Conservation (phyloP, 805 yeast genomes). For the Wickerhamomyces alni region DNA sequence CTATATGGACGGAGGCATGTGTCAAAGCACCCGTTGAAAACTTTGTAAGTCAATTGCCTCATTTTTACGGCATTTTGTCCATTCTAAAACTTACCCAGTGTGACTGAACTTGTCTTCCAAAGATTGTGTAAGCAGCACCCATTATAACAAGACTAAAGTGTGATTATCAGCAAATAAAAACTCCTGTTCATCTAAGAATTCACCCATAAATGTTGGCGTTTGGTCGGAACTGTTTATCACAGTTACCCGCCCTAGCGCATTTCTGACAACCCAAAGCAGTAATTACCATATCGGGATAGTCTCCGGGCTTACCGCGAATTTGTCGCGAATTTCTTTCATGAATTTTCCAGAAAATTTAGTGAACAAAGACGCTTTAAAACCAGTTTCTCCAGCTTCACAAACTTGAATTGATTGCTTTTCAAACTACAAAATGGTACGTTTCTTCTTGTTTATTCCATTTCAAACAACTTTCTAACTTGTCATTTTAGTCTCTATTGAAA, state of each 20-base stretch:
- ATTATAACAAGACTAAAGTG: constrained; percentile 6
- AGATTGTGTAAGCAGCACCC: constrained; percentile 24
- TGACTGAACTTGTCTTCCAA: constrained; percentile 24
- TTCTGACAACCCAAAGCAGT: background rate
- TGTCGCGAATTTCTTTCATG: background rate
- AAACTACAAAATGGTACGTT: constrained; percentile 23
- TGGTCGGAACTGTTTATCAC: background rate
- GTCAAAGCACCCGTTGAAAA: background rate
- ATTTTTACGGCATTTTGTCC: no score
- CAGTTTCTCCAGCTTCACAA: no score
- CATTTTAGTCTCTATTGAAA: constrained; percentile 65
- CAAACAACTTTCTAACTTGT: background rate
- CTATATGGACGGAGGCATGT: no score
- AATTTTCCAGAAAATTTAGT: background rate
- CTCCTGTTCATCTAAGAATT: no score
- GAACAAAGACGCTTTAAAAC: no score
- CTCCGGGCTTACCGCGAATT: no score
- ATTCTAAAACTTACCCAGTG: constrained; percentile 22
- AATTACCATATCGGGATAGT: background rate
- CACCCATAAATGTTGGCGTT: background rate
- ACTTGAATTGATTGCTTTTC: no score
- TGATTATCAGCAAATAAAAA: no score
- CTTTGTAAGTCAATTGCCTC: no score
- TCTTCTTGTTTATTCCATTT: background rate
- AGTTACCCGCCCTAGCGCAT: background rate